Evolutionary conservation across 208 protist species (phyloP).

Genomic region (Wallacemonas sp.): DNA sequence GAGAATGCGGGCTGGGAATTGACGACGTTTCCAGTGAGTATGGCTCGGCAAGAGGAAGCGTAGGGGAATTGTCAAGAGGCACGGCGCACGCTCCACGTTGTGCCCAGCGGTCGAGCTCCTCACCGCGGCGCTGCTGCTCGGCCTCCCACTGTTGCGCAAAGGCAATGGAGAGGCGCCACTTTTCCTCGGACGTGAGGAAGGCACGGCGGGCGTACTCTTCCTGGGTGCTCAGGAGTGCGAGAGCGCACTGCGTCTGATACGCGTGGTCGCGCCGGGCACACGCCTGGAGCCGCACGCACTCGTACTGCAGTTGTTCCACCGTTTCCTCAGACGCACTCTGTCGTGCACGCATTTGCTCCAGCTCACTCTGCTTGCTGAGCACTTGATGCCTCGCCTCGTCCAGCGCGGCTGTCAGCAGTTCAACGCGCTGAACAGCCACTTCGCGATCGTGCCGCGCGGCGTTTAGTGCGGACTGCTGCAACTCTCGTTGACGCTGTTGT

Average conservation of each 20-base stretch:
- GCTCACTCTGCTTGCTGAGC: slow-evolving; percentile 23
- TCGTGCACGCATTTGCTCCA: slow-evolving; percentile 18
- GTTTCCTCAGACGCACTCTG: slow-evolving; percentile 20
- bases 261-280: slow-evolving; percentile 22
- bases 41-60: too few species aligned
- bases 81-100: neutral
- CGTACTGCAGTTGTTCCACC: slow-evolving; percentile 23
- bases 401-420: slow-evolving; percentile 18
- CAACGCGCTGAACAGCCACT: slow-evolving; percentile 19
- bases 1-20: neutral
- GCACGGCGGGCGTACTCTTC: slow-evolving; percentile 21
- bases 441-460: slow-evolving; percentile 18
- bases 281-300: slow-evolving; percentile 20
- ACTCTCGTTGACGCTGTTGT: neutral
- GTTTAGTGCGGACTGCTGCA: neutral
- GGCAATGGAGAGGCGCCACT: slow-evolving; percentile 5
- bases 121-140: neutral
- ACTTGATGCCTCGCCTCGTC: slow-evolving; percentile 23
- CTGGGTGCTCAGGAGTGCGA: slow-evolving; percentile 19
- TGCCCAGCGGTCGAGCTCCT: slow-evolving; percentile 2
- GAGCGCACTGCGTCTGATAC: slow-evolving; percentile 23
- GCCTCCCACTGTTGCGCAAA: neutral
- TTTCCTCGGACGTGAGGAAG: slow-evolving; percentile 21
- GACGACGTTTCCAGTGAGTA: neutral
- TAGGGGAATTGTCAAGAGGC: neutral